A percentile compares a stretch with the other conserved stretches of the same genome.
Conservation (phyloP, 2,329 filamentous ascomycete species). For the Aspergillus oerlinghausenensis region DNA sequence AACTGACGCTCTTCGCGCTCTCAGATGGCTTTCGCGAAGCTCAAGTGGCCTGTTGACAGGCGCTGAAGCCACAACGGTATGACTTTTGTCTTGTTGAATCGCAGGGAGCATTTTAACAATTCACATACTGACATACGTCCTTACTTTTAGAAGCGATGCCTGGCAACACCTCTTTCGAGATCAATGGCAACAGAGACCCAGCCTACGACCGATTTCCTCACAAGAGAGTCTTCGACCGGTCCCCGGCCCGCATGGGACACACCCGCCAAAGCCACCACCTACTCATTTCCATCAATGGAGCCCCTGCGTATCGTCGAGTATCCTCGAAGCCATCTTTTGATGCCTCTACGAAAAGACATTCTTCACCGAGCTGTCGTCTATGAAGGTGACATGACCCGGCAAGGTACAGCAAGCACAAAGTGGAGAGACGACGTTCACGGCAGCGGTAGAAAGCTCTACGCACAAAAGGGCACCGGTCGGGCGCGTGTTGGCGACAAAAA, state of each 20-base stretch:
- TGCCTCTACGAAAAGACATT: slow-evolving; percentile 85
- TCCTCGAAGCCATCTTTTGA: slow-evolving; percentile 73
- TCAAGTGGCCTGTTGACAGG: slow-evolving; percentile 31
- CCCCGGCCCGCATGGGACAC: slow-evolving; percentile 38
- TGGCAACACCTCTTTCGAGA: slow-evolving; percentile 36
- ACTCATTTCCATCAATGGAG: slow-evolving; percentile 85
- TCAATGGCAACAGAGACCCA: slow-evolving; percentile 49
- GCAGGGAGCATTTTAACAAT: not conserved
- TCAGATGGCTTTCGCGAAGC: slow-evolving; percentile 37
- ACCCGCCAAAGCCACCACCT: slow-evolving; percentile 77
- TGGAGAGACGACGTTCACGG: slow-evolving; percentile 79
- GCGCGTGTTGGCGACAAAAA: slow-evolving; percentile 79
- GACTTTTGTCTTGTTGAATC: slow-evolving; percentile 3
- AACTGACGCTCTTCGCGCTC: slow-evolving; percentile 30
- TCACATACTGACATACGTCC: slow-evolving; percentile 18
- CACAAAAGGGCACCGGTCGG: slow-evolving; percentile 79
- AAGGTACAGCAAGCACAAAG: slow-evolving; percentile 80
- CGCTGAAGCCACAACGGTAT: slow-evolving; percentile 34
- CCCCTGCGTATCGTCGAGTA: slow-evolving; percentile 73
- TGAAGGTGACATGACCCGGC: slow-evolving; percentile 83
- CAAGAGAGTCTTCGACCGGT: slow-evolving; percentile 15
- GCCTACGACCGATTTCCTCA: slow-evolving; percentile 22
- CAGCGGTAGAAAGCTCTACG: slow-evolving; percentile 72
- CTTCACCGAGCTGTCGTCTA: slow-evolving; percentile 88
- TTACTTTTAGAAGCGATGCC: slow-evolving; percentile 37